Conservation (phyloP, 1,284 basidiomycete species). For the Marasmius tenuissimus region DNA sequence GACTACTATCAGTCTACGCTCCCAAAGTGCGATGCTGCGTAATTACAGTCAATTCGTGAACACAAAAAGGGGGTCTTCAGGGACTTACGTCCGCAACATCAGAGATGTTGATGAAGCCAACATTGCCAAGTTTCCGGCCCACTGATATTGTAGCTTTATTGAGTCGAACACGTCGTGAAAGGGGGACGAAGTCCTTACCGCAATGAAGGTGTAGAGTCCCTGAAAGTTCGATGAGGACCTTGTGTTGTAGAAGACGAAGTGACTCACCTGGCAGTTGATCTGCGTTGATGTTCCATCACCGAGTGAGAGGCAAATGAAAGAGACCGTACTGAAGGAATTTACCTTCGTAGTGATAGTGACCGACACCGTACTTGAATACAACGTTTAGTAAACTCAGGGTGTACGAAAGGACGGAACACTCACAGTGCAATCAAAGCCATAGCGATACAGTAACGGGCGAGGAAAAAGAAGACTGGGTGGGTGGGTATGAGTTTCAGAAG, state of each 20-base stretch:
- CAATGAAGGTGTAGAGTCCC: slow-evolving; percentile 69
- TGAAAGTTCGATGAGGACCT: slow-evolving; percentile 22
- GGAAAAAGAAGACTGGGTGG: slow-evolving; percentile 59
- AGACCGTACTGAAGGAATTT: slow-evolving; percentile 11
- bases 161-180: background rate
- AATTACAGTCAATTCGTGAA: slow-evolving; percentile 1
- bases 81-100: slow-evolving; percentile 65
- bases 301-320: too few relatives aligned
- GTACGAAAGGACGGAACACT: slow-evolving; percentile 15
- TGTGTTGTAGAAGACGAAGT: background rate
- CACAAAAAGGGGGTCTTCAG: background rate
- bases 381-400: background rate
- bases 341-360: slow-evolving; percentile 50
- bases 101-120: slow-evolving; percentile 64
- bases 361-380: slow-evolving; percentile 50
- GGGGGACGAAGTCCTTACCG: slow-evolving; percentile 37
- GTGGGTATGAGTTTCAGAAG: slow-evolving; percentile 17
- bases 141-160: slow-evolving; percentile 30
- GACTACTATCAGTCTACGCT: slow-evolving; percentile 50
- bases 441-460: slow-evolving; percentile 69
- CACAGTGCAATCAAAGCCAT: slow-evolving; percentile 63
- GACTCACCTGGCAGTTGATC: slow-evolving; percentile 62
- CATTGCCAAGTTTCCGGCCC: slow-evolving; percentile 65
- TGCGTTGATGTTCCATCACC: slow-evolving; percentile 20
- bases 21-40: slow-evolving; percentile 67